Percentiles rank a stretch among this genome's conserved stretches.
These are phyloP conservation scores for Fusarium tanahbumbuense DNA, from an alignment of 2,329 filamentous ascomycete genomes.

Conservation along the genomic window DNA sequence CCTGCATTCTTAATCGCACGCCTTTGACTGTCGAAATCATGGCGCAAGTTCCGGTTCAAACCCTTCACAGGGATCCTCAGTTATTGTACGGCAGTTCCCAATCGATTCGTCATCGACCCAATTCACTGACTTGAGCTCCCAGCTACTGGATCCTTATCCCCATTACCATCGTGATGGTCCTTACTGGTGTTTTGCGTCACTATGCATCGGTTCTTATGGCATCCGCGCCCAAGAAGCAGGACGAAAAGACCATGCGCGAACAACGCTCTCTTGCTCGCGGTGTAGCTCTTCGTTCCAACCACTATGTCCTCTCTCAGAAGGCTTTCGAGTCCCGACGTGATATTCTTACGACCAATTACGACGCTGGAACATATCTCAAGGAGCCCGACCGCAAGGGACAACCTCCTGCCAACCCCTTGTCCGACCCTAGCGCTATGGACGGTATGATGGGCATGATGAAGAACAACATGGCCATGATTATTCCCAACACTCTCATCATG, in stretches of 20 bases:
- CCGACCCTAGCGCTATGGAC: constrained; percentile 96
- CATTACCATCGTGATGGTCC: constrained; percentile 97
- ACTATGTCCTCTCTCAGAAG: constrained; percentile 79
- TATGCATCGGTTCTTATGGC: constrained; percentile 95
- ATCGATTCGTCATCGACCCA: background rate
- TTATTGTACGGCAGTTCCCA: constrained; percentile 77
- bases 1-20: constrained; percentile 16
- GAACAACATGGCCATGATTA: constrained; percentile 99
- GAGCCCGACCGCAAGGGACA: constrained; percentile 88
- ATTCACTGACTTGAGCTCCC: constrained; percentile 42
- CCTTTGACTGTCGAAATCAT: constrained; percentile 60
- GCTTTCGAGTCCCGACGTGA: constrained; percentile 86
- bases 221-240: constrained; percentile 82
- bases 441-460: constrained; percentile 99
- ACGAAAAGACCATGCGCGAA: constrained; percentile 82
- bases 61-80: constrained; percentile 98
- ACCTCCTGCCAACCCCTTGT: constrained; percentile 92
- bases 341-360: constrained; percentile 81
- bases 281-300: constrained; percentile 85
- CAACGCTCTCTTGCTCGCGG: constrained; percentile 87
- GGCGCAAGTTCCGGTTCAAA: constrained; percentile 88
- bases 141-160: constrained; percentile 99
- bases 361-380: constrained; percentile 89
- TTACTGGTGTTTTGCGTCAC: constrained; percentile 95
- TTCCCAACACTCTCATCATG: constrained; percentile 99